These are phyloP conservation scores for Plasmodium berghei DNA, from an alignment of 169 alveolate species.

Conservation along the genomic window DNA sequence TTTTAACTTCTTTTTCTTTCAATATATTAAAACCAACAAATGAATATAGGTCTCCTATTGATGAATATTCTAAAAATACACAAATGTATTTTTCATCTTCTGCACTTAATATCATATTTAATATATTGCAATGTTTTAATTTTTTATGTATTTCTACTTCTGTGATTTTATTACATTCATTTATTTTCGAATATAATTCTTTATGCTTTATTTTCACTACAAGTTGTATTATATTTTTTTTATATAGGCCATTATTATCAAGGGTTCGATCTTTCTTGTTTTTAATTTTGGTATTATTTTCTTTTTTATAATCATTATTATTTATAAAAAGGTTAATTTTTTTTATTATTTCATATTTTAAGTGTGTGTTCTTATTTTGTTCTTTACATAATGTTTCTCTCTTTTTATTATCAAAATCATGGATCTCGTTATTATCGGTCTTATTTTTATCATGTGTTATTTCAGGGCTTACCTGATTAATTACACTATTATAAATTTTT, in stretches of 20 bases:
- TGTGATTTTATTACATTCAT: slow-evolving; percentile 31
- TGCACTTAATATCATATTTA: slow-evolving; percentile 72
- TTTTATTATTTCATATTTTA: too few relatives aligned
- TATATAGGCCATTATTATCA: neutral
- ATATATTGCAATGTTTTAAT: slow-evolving; percentile 60
- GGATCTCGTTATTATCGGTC: neutral
- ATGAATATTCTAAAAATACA: slow-evolving; percentile 77
- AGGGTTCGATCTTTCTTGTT: neutral
- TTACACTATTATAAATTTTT: neutral
- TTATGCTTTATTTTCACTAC: slow-evolving; percentile 57
- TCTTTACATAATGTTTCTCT: neutral
- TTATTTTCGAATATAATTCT: slow-evolving; percentile 37
- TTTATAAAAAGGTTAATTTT: neutral
- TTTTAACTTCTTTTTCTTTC: slow-evolving; percentile 79
- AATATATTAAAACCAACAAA: slow-evolving; percentile 65
- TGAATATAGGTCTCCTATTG: slow-evolving; percentile 75
- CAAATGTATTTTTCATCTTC: slow-evolving; percentile 75
- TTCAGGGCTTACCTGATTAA: neutral
- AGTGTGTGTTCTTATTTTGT: neutral
- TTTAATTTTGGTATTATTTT: neutral
- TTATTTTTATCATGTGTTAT: neutral
- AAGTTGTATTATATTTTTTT: slow-evolving; percentile 17
- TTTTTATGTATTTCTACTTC: slow-evolving; percentile 63
- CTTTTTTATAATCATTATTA: neutral
- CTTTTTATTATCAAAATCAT: neutral